These are phyloP conservation scores for Macrolepiota fuliginosa DNA, from an alignment of 768 basidiomycete genomes.

Conservation along the genomic window DNA sequence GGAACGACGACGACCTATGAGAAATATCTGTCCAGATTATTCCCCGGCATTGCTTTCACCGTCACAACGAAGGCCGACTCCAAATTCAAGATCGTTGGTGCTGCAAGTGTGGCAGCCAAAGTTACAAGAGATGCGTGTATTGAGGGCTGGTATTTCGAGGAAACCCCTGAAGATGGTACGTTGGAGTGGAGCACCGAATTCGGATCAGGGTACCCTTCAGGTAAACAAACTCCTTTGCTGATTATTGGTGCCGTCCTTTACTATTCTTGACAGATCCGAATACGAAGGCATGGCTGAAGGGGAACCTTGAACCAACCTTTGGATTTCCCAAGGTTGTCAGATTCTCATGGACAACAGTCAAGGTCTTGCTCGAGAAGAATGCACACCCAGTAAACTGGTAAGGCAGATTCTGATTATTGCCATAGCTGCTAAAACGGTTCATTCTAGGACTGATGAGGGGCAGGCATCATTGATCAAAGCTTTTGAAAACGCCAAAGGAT, in stretches of 20 bases:
- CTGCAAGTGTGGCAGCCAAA: slow-evolving; percentile 97
- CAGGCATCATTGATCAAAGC: slow-evolving; percentile 74
- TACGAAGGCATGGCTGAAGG: slow-evolving; percentile 83
- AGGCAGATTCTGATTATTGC: slow-evolving; percentile 13
- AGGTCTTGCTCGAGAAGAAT: slow-evolving; percentile 76
- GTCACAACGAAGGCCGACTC: slow-evolving; percentile 93
- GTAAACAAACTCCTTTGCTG: slow-evolving; percentile 31
- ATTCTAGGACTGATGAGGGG: slow-evolving; percentile 77
- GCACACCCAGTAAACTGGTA: slow-evolving; percentile 85
- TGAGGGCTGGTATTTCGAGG: slow-evolving; percentile 82
- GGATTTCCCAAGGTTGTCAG: slow-evolving; percentile 89
- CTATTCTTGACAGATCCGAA: slow-evolving; percentile 68
- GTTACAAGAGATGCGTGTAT: slow-evolving; percentile 92
- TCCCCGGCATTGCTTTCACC: slow-evolving; percentile 84
- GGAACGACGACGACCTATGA: slow-evolving; percentile 87
- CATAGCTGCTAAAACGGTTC: not conserved
- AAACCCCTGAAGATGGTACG: slow-evolving; percentile 33
- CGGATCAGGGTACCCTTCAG: slow-evolving; percentile 92
- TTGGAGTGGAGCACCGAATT: slow-evolving; percentile 35
- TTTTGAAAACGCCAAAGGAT: slow-evolving; percentile 66
- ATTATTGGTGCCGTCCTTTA: not conserved
- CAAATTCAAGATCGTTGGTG: slow-evolving; percentile 96
- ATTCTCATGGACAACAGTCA: slow-evolving; percentile 96
- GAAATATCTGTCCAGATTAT: slow-evolving; percentile 73
- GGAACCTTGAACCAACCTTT: slow-evolving; percentile 80